These are phyloP conservation scores for Biscutella auriculata DNA, from an alignment of 441 rosid genomes.

Conservation along the genomic window DNA sequence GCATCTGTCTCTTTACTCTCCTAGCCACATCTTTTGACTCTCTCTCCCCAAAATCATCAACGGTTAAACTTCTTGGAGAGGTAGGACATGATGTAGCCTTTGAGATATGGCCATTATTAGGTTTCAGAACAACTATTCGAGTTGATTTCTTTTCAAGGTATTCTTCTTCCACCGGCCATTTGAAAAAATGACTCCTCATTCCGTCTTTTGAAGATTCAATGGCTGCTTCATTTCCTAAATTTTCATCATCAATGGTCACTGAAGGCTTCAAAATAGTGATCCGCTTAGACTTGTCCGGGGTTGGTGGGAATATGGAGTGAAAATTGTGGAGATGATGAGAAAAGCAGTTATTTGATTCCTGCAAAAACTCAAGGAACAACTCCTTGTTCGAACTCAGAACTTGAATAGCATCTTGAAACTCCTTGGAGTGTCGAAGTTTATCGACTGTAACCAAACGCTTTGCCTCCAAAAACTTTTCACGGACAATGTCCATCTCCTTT, in stretches of 20 bases:
- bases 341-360: slow-evolving; percentile 66
- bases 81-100: slow-evolving; percentile 44
- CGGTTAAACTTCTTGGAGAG: slow-evolving; percentile 23
- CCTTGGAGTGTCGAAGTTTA: slow-evolving; percentile 63
- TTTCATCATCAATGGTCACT: slow-evolving; percentile 39
- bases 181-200: slow-evolving; percentile 19
- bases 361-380: slow-evolving; percentile 60
- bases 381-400: slow-evolving; percentile 71
- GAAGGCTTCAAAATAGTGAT: slow-evolving; percentile 84
- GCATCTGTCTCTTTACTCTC: slow-evolving; percentile 33
- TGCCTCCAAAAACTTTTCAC: slow-evolving; percentile 79
- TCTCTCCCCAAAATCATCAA: slow-evolving; percentile 14
- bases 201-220: slow-evolving; percentile 25
- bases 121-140: slow-evolving; percentile 79
- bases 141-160: slow-evolving; percentile 44
- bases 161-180: slow-evolving; percentile 22
- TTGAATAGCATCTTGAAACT: slow-evolving; percentile 78
- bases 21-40: slow-evolving; percentile 45
- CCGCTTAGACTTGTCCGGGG: slow-evolving; percentile 67
- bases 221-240: slow-evolving; percentile 26
- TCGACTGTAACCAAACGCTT: slow-evolving; percentile 71
- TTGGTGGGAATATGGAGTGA: slow-evolving; percentile 32
- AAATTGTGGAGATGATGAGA: slow-evolving; percentile 41
- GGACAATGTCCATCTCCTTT: slow-evolving; percentile 56
- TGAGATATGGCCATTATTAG: slow-evolving; percentile 33